Evolutionary conservation across 2,329 filamentous ascomycete genomes (phyloP).

Genomic region (Atkinsonella texensis): DNA sequence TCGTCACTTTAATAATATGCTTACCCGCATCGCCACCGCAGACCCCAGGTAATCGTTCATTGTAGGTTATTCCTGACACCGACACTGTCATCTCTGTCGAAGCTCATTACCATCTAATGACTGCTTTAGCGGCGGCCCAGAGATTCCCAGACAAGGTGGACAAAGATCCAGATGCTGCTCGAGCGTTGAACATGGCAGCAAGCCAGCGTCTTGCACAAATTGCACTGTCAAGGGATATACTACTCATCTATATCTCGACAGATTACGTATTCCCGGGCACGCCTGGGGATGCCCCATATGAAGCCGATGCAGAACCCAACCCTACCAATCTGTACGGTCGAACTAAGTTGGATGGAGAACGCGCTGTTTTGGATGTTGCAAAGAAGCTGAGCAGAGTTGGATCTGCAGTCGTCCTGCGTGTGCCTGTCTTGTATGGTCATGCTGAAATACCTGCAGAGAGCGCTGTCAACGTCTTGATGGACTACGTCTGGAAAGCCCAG

Average conservation of each 20-base stretch:
- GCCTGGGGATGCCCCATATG: constrained; percentile 75
- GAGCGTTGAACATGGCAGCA: constrained; percentile 61
- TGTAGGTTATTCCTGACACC: constrained; percentile 35
- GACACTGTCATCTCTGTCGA: not conserved
- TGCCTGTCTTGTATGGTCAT: constrained; percentile 77
- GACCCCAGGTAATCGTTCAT: constrained; percentile 68
- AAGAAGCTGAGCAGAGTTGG: constrained; percentile 34
- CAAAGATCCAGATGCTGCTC: constrained; percentile 62
- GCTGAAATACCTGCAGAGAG: constrained; percentile 61
- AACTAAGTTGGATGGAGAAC: constrained; percentile 48
- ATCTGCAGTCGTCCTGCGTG: constrained; percentile 58
- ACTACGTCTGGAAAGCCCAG: constrained; percentile 63
- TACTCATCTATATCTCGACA: constrained; percentile 70
- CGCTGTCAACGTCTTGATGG: constrained; percentile 71
- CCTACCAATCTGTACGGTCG: constrained; percentile 68
- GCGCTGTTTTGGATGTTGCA: constrained; percentile 53
- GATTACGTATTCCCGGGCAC: constrained; percentile 69
- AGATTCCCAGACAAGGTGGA: constrained; percentile 80
- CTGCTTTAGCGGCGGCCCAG: constrained; percentile 61
- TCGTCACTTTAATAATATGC: not conserved
- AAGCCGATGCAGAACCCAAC: constrained; percentile 45
- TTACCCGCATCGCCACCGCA: constrained; percentile 19
- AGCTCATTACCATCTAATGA: not conserved
- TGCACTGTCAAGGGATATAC: constrained; percentile 47
- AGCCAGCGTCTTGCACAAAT: constrained; percentile 53